Evolutionary conservation across 257 asterid genomes (phyloP).

Genomic region (Eustoma russellianum): DNA sequence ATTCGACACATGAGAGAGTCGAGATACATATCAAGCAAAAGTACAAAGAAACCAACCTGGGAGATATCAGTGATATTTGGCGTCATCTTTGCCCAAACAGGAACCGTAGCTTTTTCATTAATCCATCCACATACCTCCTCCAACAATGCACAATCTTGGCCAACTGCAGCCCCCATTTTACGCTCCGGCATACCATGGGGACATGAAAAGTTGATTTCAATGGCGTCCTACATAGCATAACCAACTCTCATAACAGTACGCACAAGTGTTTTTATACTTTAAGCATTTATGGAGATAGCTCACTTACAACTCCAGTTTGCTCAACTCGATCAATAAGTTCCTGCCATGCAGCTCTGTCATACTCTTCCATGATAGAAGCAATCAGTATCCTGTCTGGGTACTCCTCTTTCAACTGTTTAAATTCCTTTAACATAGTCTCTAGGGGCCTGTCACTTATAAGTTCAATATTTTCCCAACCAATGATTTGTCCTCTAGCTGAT

Average conservation of each 20-base stretch:
- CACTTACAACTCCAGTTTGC: constrained; percentile 83
- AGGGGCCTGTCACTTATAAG: constrained; percentile 92
- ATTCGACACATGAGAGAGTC: neutral
- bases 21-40: neutral
- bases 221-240: constrained; percentile 51
- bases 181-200: constrained; percentile 99
- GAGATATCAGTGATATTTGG: constrained; percentile 89
- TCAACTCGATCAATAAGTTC: constrained; percentile 86
- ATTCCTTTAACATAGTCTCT: constrained; percentile 85
- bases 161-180: constrained; percentile 97
- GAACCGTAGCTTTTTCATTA: constrained; percentile 78
- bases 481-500: constrained; percentile 73
- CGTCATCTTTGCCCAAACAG: constrained; percentile 99
- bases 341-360: constrained; percentile 81
- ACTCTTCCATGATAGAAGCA: constrained; percentile 98
- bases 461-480: constrained; percentile 94
- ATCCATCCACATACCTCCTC: constrained; percentile 95
- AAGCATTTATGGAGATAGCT: neutral
- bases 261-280: too few relatives aligned
- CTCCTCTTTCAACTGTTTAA: constrained; percentile 72
- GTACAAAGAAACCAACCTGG: constrained; percentile 32
- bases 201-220: constrained; percentile 86
- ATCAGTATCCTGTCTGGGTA: constrained; percentile 88
- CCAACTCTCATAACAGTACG: neutral
- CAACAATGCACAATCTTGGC: constrained; percentile 83